Evolutionary conservation across 345 rosid species (phyloP).

Genomic region (Pistacia vera): DNA sequence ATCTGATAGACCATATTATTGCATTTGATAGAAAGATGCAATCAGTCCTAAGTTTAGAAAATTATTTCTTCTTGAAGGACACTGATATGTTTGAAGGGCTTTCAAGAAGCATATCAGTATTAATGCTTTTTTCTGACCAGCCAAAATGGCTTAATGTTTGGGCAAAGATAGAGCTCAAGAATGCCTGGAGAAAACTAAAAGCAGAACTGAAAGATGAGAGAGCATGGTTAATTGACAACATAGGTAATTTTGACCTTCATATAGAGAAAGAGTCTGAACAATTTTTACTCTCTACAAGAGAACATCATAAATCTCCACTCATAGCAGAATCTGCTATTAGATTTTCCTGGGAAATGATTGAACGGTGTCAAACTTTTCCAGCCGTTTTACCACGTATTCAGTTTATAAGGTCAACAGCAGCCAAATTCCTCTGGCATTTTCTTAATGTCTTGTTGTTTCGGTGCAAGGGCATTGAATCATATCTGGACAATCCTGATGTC

Average conservation of each 20-base stretch:
- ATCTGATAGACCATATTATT: conserved; percentile 70
- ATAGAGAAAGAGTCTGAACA: conserved; percentile 31
- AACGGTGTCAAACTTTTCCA: conserved; percentile 54
- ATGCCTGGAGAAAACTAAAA: conserved; percentile 67
- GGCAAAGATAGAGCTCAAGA: conserved; percentile 81
- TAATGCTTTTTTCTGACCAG: conserved; percentile 54
- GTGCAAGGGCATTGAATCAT: conserved; percentile 47
- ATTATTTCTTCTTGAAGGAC: conserved; percentile 40
- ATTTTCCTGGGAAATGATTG: conserved; percentile 57
- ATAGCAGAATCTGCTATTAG: conserved; percentile 52
- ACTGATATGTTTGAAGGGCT: conserved; percentile 36
- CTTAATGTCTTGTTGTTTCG: conserved; percentile 49
- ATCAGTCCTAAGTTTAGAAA: conserved; percentile 51
- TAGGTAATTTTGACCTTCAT: conserved; percentile 13
- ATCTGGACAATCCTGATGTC: conserved; percentile 30
- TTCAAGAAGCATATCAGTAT: conserved; percentile 44
- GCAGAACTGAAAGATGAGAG: conserved; percentile 50
- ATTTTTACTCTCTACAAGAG: conserved; percentile 54
- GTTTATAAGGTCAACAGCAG: conserved; percentile 65
- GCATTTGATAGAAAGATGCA: conserved; percentile 70
- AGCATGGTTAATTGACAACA: conserved; percentile 50
- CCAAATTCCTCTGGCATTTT: conserved; percentile 68
- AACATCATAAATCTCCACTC: conserved; percentile 65
- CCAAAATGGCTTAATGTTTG: conserved; percentile 78
- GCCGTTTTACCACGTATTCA: conserved; percentile 39